Evolutionary conservation across 164 flowering plant genomes (phyloP), one percentile per base, ranked within the genome.

Genomic region (Aristolochia californica): DNA sequence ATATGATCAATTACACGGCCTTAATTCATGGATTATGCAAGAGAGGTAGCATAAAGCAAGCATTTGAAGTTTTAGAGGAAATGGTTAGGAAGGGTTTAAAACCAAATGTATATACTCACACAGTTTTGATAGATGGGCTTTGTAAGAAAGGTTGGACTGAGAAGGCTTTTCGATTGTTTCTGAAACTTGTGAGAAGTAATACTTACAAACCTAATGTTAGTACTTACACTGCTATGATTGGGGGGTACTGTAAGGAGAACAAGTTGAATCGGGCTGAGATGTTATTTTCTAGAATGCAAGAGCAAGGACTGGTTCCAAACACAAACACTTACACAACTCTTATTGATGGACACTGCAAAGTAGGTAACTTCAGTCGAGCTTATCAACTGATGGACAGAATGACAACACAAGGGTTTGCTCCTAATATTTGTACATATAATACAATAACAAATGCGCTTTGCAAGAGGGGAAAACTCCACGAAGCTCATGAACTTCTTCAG

Each of bases 131-230:
- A 50, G 81, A 87, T 66, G 99, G 97, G 14, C 77, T 93, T 1
- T 89, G 97, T 69, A 89, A 83, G 79, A 93, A 87, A 59, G 97
- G 97, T 15, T 89, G 97, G 96, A 85, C 84, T 5, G 97, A 93
- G 22, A 93, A 78, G 72, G 99, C 99, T 17, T 89, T 87, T 69
- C 73, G 96, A 58, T 75, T 93, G 60, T 89, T 89, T 60, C 72
- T 89, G 63, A 87, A 89, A 74, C 96, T 89, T 21, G 80, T 89
- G 25, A 70, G 88, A 51, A 89, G 99, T 61, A 77, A 85, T 11
- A 67, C 45, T 63, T 85, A 89, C 75, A 87, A 85, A 72, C 99
- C 96, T 1, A 87, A 93, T 79, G 95, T 77, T 66, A 74, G 73
- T 59, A 93, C 97, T 1, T 93, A 87, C 62, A 93, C 96, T 34